phyloP scores from a whole-genome alignment of 176 grass and related monocot species.

The Carex kokanica region DNA sequence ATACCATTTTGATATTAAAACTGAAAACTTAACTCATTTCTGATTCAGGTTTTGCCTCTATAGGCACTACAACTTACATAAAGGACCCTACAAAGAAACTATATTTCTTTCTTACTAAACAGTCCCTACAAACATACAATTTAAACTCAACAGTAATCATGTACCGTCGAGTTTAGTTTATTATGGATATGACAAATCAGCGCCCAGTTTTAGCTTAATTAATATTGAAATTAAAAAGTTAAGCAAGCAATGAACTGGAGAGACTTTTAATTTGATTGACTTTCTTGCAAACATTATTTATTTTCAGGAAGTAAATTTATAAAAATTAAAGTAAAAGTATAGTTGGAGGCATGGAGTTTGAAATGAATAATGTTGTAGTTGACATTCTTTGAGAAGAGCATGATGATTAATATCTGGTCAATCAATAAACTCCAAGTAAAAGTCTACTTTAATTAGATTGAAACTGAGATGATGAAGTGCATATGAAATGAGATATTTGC shows the following conservation, averaged over 20 bases:
- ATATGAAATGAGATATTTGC: background rate
- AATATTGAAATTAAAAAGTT: background rate
- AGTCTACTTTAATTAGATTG: background rate
- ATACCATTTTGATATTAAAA: too few species aligned
- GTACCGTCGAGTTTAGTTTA: background rate
- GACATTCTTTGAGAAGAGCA: background rate
- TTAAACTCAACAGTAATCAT: too few species aligned
- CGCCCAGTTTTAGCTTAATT: background rate
- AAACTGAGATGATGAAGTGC: background rate
- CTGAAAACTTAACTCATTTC: too few species aligned
- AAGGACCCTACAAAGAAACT: too few species aligned
- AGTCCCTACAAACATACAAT: too few species aligned
- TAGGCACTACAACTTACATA: too few species aligned
- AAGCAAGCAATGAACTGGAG: background rate
- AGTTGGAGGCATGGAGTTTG: background rate
- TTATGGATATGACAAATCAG: background rate
- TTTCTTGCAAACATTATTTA: background rate
- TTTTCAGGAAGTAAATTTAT: background rate
- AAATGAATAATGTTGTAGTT: background rate
- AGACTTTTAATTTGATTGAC: background rate
- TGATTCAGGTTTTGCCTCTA: too few species aligned
- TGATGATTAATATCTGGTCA: background rate
- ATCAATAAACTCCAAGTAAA: background rate
- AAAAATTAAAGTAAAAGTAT: background rate
- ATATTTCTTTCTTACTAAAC: too few species aligned